Percentiles rank a stretch among this genome's conserved stretches.
Conservation (phyloP, 768 basidiomycete species). For the Lactarius sp. region DNA sequence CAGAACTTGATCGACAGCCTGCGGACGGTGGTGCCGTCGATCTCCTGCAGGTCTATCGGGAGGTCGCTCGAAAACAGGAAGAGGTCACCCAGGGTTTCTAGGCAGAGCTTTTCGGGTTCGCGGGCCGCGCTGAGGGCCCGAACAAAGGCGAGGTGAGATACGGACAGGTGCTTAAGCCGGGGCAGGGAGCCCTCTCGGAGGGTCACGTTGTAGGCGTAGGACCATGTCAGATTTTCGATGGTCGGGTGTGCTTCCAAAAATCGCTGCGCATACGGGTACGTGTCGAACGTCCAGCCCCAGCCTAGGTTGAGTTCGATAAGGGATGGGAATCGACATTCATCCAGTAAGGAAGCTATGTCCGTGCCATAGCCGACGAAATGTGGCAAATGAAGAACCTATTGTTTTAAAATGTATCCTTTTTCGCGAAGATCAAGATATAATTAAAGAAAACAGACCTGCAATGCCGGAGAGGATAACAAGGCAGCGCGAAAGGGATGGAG, state of each 20-base stretch:
- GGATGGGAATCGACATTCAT: conserved; percentile 17
- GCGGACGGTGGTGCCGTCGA: conserved; percentile 18
- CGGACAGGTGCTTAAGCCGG: conserved; percentile 19
- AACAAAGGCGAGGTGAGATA: conserved; percentile 21
- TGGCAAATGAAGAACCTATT: conserved; percentile 21
- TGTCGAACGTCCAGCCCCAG: conserved; percentile 22
- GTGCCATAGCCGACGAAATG: conserved; percentile 19
- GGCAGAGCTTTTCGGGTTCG: conserved; percentile 5
- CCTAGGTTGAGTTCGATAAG: conserved; percentile 21
- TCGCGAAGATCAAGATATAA: background rate
- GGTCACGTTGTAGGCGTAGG: conserved; percentile 14
- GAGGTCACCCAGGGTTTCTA: conserved; percentile 22
- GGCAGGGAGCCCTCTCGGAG: conserved; percentile 12
- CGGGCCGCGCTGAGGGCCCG: conserved; percentile 21
- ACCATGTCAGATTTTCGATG: conserved; percentile 21
- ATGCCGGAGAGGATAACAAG: background rate
- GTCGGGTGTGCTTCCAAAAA: conserved; percentile 21
- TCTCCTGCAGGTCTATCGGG: conserved; percentile 14
- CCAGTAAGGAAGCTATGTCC: conserved; percentile 11
- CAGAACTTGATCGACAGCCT: conserved; percentile 21
- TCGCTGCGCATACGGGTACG: conserved; percentile 20
- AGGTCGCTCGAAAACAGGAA: conserved; percentile 23
- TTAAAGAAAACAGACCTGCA: conserved; percentile 5
- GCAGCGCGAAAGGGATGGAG: conserved; percentile 13
- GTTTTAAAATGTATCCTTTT: background rate